Evolutionary conservation across 164 flowering plant genomes (phyloP), one percentile per base, ranked within the genome.

Genomic region (Pachysandra terminalis): DNA sequence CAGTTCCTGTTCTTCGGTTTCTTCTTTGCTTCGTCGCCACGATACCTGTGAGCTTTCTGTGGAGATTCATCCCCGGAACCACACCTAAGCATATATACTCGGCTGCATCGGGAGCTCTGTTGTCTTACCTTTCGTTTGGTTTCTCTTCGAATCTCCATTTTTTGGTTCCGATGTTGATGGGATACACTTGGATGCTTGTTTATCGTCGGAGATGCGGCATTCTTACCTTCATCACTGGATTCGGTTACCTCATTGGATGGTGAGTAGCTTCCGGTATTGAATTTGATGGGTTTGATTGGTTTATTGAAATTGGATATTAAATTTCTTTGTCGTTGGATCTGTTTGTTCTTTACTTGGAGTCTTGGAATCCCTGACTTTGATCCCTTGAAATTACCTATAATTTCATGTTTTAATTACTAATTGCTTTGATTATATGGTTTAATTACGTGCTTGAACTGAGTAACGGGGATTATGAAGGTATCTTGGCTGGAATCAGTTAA

Each of bases 171-270:
- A 96, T 96, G 93, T 19, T 81, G 7, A 48, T 87, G 27, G 95
- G 95, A 0, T 96, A 93, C 77, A 81, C 76, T 35, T 84, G 97
- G 6, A 96, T 93, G 99, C 71, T 84, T 59, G 45, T 85, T 22
- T 84, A 24, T 67, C 87, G 99, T 27, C 68, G 78, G 40, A 67
- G 74, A 21, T 89, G 95, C 56, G 99, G 99, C 17, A 74, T 88
- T 69, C 52, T 96, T 68, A 87, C 99, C 0, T 96, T 93, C 80
- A 75, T 88, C 79, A 49, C 79, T 22, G 93, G 88, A 10, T 90
- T 96, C 61, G 99, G 92, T 0, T 96, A 93, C 68, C 90, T 96
- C 59, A 88, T 96, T 57, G 98, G 95, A 15, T 96, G 99, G 99
- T 96, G 75, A 17, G 81, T 37, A 8, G 16, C n/a, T n/a, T n/a